Conservation (phyloP, 1,139 yeast genomes). For the Debaryomyces coudertii region DNA sequence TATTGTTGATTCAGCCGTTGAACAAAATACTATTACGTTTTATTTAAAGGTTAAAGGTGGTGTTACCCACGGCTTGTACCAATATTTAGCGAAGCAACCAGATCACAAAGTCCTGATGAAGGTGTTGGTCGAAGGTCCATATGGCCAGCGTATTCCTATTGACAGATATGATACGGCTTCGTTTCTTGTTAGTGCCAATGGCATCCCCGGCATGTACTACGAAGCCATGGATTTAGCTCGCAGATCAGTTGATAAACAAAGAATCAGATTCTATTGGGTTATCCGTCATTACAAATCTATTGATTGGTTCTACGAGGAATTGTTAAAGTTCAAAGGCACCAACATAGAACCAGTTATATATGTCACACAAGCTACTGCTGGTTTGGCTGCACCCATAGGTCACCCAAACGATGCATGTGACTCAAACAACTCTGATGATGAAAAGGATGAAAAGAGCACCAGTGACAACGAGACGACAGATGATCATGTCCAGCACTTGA, state of each 20-base stretch:
- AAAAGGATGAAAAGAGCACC: slow-evolving; percentile 9
- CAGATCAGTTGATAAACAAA: slow-evolving; percentile 21
- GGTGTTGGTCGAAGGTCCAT: slow-evolving; percentile 47
- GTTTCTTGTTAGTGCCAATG: slow-evolving; percentile 48
- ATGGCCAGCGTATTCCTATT: slow-evolving; percentile 38
- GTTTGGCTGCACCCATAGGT: slow-evolving; percentile 16
- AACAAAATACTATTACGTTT: slow-evolving; percentile 28
- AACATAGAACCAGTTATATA: slow-evolving; percentile 34
- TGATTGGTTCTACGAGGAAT: slow-evolving; percentile 40
- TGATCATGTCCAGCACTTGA: slow-evolving; percentile 22
- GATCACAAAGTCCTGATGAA: slow-evolving; percentile 28
- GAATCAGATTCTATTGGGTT: slow-evolving; percentile 38
- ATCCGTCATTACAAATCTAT: slow-evolving; percentile 37
- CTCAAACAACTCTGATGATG: slow-evolving; percentile 5
- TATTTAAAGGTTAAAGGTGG: slow-evolving; percentile 43
- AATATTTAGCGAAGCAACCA: slow-evolving; percentile 32
- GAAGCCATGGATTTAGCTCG: slow-evolving; percentile 36
- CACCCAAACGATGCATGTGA: slow-evolving; percentile 4
- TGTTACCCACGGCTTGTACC: slow-evolving; percentile 35
- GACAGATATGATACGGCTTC: slow-evolving; percentile 34
- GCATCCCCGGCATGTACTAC: slow-evolving; percentile 46
- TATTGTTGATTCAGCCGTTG: slow-evolving; percentile 40
- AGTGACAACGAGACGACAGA: slow-evolving; percentile 10
- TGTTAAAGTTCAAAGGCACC: slow-evolving; percentile 26
- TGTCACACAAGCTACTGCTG: slow-evolving; percentile 33